phyloP scores from a whole-genome alignment of 352 stramenopile genomes.

The Globisporangium nunn region DNA sequence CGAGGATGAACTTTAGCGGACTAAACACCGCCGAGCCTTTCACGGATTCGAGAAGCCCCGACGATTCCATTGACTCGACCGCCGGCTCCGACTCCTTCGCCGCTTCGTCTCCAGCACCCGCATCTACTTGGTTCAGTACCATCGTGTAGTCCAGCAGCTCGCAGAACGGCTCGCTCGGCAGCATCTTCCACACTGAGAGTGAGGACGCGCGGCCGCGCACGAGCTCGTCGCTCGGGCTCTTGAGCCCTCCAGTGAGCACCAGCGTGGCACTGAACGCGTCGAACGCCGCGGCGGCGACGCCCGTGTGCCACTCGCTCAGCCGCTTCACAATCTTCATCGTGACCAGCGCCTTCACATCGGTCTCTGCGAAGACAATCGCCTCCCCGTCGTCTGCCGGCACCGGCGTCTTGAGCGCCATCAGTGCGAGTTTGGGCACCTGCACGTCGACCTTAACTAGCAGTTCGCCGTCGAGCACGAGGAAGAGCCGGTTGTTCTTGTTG shows the following conservation, averaged over 20 bases:
- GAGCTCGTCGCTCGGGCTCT: constrained; percentile 47
- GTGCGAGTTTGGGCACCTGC: constrained; percentile 32
- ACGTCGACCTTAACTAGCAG: constrained; percentile 44
- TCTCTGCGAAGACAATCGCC: background rate
- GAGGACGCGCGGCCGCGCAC: constrained; percentile 40
- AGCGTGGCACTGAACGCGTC: constrained; percentile 28
- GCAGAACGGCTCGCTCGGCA: constrained; percentile 25
- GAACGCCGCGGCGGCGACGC: constrained; percentile 37
- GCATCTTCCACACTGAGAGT: constrained; percentile 57
- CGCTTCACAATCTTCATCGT: constrained; percentile 32
- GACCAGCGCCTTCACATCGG: constrained; percentile 21
- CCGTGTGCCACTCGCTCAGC: constrained; percentile 53
- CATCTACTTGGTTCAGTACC: constrained; percentile 21
- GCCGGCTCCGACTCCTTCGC: background rate
- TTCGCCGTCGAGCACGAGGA: constrained; percentile 32
- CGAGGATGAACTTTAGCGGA: constrained; percentile 38
- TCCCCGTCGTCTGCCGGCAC: background rate
- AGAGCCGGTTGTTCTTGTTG: constrained; percentile 25
- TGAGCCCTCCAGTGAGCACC: constrained; percentile 48
- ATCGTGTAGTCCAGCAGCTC: constrained; percentile 71
- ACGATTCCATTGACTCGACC: background rate
- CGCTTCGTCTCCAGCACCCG: background rate
- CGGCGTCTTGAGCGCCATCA: constrained; percentile 22
- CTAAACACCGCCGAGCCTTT: constrained; percentile 19
- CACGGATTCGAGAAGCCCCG: constrained; percentile 7